Evolutionary conservation across 139 green algal genomes (phyloP), one percentile per base, ranked within the genome.

Genomic region (Chlamydomonas sp.): DNA sequence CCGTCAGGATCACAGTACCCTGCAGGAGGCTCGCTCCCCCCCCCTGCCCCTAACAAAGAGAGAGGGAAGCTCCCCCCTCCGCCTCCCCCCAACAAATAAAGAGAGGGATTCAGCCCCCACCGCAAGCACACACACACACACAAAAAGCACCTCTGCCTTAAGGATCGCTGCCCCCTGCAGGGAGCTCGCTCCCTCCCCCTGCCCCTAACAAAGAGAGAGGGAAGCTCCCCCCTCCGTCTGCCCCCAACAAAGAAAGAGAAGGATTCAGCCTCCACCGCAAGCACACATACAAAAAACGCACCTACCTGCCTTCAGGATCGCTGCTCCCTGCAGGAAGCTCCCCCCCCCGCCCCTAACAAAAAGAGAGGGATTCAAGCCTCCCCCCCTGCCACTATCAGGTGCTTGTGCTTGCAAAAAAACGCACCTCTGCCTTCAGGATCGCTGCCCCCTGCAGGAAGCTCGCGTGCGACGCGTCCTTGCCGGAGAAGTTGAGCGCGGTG

Each of bases 251-350:
- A n/a, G n/a, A n/a, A n/a, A n/a, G n/a, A n/a, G n/a, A n/a, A n/a
- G n/a, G n/a, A n/a, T n/a, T n/a, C n/a, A n/a, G n/a, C n/a, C n/a
- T n/a, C n/a, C n/a, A n/a, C n/a, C n/a, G n/a, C n/a, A n/a, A n/a
- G n/a, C n/a, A n/a, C n/a, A n/a, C n/a, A n/a, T n/a, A n/a, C n/a
- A n/a, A n/a, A n/a, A n/a, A n/a, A n/a, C n/a, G n/a, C n/a, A n/a
- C n/a, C n/a, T n/a, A n/a, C n/a, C 79, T 2, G 95, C 95, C 59
- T 88, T 88, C 28, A 99, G 81, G 67, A 96, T 96, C 26, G 94
- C 89, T 0, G 73, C 83, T 3, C 91, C 88, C 76, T 81, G 72
- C 24, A 57, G 16, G 34, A 34, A 54, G 43, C 16, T 54, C 13
- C 43, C 13, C 13, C 16, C 13, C n/a, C n/a, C n/a, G n/a, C n/a